Evolutionary conservation across 2,329 filamentous ascomycete species (phyloP).

Genomic region (Neopestalotiopsis sp.): DNA sequence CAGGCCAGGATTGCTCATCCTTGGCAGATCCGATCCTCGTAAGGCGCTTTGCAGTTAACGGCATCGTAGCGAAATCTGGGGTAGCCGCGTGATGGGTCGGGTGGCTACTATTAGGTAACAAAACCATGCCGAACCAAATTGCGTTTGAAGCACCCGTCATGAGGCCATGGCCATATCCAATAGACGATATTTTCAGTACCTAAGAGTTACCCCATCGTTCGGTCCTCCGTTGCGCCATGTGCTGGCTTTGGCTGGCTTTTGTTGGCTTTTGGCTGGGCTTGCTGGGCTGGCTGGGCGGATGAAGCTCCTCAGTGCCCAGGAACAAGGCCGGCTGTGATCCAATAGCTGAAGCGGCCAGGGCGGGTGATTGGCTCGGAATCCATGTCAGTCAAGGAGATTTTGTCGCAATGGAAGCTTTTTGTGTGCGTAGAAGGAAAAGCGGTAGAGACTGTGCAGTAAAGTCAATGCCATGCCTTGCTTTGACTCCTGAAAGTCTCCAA

Average conservation of each 20-base stretch:
- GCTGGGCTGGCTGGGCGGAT: background rate
- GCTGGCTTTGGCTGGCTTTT: too few relatives aligned
- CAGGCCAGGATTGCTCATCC: conserved; percentile 8
- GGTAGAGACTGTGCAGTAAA: background rate
- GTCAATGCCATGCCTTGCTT: background rate
- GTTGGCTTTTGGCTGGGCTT: too few relatives aligned
- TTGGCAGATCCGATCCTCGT: conserved; percentile 20
- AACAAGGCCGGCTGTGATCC: conserved; percentile 6
- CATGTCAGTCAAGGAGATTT: background rate
- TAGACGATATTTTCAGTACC: conserved; percentile 16
- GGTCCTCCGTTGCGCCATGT: background rate
- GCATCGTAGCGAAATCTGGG: conserved; percentile 23
- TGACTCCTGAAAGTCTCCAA: background rate
- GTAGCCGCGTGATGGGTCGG: conserved; percentile 24
- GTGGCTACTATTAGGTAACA: conserved; percentile 23
- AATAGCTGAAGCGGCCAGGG: background rate
- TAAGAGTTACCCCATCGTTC: conserved; percentile 23
- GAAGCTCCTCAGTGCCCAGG: conserved; percentile 1
- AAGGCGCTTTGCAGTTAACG: conserved; percentile 25
- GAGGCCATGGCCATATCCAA: conserved; percentile 10
- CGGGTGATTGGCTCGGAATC: background rate
- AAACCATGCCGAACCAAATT: conserved; percentile 7
- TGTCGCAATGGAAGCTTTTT: background rate
- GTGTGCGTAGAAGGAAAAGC: background rate
- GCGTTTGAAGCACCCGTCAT: conserved; percentile 18